These are phyloP conservation scores for Sisymbrium altissimum DNA, from an alignment of 345 rosid genomes.

Conservation along the genomic window DNA sequence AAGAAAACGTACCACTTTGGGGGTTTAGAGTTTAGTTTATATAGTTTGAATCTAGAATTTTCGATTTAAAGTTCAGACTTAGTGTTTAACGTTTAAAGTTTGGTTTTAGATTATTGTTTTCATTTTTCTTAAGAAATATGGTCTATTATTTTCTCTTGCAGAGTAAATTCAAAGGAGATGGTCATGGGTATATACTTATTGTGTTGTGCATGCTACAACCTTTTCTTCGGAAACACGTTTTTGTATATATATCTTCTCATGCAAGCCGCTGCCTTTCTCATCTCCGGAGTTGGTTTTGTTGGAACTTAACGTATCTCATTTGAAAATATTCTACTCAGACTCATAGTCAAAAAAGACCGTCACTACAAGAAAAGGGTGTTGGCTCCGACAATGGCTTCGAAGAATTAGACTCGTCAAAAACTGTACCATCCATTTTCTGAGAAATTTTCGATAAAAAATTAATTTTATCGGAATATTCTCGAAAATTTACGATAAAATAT, in stretches of 20 bases:
- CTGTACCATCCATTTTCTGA: too few species aligned
- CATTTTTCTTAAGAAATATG: neutral
- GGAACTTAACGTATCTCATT: constrained; percentile 7
- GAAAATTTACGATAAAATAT: too few species aligned
- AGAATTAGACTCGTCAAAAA: too few species aligned
- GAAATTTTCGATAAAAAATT: too few species aligned
- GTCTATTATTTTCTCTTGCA: neutral
- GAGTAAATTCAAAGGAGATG: constrained; percentile 23
- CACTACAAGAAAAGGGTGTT: too few species aligned
- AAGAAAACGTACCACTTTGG: too few species aligned
- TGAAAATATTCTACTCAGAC: neutral
- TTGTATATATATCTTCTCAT: constrained; percentile 13
- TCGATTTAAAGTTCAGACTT: neutral
- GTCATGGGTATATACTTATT: constrained; percentile 19
- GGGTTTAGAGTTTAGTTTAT: neutral
- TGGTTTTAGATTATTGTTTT: neutral
- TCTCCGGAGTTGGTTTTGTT: constrained; percentile 20
- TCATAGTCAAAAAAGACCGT: neutral
- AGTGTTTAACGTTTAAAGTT: neutral
- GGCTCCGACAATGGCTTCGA: too few species aligned
- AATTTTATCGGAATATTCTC: too few species aligned
- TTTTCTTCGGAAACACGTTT: constrained; percentile 5
- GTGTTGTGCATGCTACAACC: constrained; percentile 15
- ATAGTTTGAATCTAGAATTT: neutral
- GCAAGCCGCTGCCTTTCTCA: constrained; percentile 26